Percentiles rank a stretch among this genome's conserved stretches.
Conservation (phyloP, 179 eudicot genomes). For the Spinacia oleracea region DNA sequence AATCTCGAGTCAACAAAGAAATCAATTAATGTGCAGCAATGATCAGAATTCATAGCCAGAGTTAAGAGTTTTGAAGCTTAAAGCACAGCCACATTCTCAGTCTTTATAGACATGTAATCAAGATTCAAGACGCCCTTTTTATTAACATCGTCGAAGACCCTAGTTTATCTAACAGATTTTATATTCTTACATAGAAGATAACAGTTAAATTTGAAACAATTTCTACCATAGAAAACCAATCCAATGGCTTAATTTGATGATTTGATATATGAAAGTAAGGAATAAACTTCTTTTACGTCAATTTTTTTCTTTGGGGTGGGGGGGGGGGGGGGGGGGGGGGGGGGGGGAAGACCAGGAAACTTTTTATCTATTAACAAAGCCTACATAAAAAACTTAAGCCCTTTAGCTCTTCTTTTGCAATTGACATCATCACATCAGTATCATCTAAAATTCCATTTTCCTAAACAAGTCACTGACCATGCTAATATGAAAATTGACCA, state of each 20-base stretch:
- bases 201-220: not conserved
- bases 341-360: too few species aligned
- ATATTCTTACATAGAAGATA: not conserved
- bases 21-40: constrained; percentile 17
- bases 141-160: not conserved
- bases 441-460: not conserved
- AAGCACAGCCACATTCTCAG: not conserved
- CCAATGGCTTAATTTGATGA: too few species aligned
- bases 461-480: not conserved
- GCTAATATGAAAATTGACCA: not conserved
- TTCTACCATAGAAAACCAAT: not conserved
- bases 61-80: not conserved
- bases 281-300: too few species aligned
- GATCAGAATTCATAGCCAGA: not conserved
- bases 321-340: too few species aligned
- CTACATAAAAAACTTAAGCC: not conserved
- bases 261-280: too few species aligned
- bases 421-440: not conserved
- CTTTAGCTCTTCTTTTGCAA: not conserved
- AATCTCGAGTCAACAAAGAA: constrained; percentile 47
- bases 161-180: too few species aligned
- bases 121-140: not conserved
- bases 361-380: not conserved
- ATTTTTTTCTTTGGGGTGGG: too few species aligned
- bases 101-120: not conserved